These are phyloP conservation scores for Hypericum androsaemum DNA, from an alignment of 345 rosid species.

Conservation along the genomic window DNA sequence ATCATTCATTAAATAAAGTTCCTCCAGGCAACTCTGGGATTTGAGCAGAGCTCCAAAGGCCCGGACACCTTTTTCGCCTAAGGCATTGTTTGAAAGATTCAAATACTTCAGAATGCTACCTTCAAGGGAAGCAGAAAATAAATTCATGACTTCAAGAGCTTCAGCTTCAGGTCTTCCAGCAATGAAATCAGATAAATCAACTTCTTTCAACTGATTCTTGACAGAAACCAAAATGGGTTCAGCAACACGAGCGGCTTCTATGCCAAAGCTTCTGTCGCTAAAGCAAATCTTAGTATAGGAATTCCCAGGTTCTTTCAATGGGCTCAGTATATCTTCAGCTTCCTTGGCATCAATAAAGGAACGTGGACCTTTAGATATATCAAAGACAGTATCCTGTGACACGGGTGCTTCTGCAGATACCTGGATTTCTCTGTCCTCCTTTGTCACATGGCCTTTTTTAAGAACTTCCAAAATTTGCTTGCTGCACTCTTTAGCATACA, in stretches of 20 bases:
- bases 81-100: conserved; percentile 77
- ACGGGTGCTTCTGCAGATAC: conserved; percentile 22
- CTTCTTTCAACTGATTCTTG: conserved; percentile 68
- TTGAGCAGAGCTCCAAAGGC: conserved; percentile 63
- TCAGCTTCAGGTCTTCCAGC: conserved; percentile 82
- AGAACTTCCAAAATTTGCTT: conserved; percentile 72
- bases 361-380: conserved; percentile 62
- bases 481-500: conserved; percentile 89
- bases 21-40: conserved; percentile 67
- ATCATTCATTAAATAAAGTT: conserved; percentile 75
- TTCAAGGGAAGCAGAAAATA: conserved; percentile 69
- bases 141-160: conserved; percentile 79
- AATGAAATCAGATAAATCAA: conserved; percentile 80
- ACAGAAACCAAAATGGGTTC: conserved; percentile 66
- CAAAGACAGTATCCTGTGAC: conserved; percentile 41
- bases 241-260: conserved; percentile 68
- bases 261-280: conserved; percentile 82
- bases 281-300: conserved; percentile 72
- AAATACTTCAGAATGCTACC: conserved; percentile 55
- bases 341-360: conserved; percentile 69
- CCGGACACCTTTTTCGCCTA: conserved; percentile 91
- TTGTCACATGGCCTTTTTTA: conserved; percentile 44
- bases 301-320: conserved; percentile 64
- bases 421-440: conserved; percentile 21
- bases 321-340: conserved; percentile 66